These are phyloP conservation scores for Hortaea werneckii DNA, from an alignment of 2,329 filamentous ascomycete species.

Conservation along the genomic window DNA sequence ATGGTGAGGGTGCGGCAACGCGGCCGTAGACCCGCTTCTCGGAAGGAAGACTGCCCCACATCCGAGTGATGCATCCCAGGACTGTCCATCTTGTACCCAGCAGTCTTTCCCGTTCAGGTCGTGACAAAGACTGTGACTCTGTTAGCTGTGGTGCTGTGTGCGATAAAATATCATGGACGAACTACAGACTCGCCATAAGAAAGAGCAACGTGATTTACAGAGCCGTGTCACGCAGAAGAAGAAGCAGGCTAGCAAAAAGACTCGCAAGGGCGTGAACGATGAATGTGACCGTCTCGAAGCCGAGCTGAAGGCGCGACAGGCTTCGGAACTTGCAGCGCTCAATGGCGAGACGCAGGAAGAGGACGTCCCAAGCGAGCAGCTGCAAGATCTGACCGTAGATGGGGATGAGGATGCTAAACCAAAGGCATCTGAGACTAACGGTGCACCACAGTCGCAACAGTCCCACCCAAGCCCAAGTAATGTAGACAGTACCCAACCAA, in stretches of 20 bases:
- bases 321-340: slow-evolving; percentile 38
- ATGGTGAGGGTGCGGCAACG: too few relatives aligned
- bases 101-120: neutral
- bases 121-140: too few relatives aligned
- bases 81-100: neutral
- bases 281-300: slow-evolving; percentile 50
- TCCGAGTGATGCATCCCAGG: too few relatives aligned
- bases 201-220: slow-evolving; percentile 80
- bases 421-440: neutral
- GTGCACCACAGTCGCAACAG: slow-evolving; percentile 1
- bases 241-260: slow-evolving; percentile 85
- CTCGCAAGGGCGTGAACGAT: slow-evolving; percentile 50
- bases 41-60: too few relatives aligned
- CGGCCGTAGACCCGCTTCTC: too few relatives aligned
- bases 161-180: slow-evolving; percentile 51
- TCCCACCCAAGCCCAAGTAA: slow-evolving; percentile 10
- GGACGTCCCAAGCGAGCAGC: slow-evolving; percentile 5
- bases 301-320: slow-evolving; percentile 46
- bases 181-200: slow-evolving; percentile 69
- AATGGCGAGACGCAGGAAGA: slow-evolving; percentile 21
- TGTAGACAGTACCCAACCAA: neutral
- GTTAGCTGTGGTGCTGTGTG: neutral
- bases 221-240: slow-evolving; percentile 85
- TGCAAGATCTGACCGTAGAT: neutral
- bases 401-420: neutral